Conservation (phyloP, 768 basidiomycete species). For the Kwoniella mangroviensis region DNA sequence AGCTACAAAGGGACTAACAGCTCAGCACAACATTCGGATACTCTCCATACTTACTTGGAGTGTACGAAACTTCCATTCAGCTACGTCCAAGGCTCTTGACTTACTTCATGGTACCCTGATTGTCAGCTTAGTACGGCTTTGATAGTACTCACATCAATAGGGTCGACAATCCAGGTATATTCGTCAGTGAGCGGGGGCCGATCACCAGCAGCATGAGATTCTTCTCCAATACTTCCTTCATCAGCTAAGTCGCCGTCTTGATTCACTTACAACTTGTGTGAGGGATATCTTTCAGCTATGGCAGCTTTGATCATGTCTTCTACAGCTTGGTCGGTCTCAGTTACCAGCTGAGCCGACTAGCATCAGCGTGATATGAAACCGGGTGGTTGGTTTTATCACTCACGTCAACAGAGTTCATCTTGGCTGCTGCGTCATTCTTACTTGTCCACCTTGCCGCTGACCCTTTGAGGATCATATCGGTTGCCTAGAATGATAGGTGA, state of each 20-base stretch:
- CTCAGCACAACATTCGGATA: too few relatives aligned
- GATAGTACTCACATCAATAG: slow-evolving; percentile 65
- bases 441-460: slow-evolving; percentile 65
- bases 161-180: slow-evolving; percentile 94
- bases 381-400: too few relatives aligned
- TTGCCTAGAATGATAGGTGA: slow-evolving; percentile 22
- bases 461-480: slow-evolving; percentile 63
- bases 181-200: slow-evolving; percentile 72
- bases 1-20: slow-evolving; percentile 72
- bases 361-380: too few relatives aligned
- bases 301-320: slow-evolving; percentile 79
- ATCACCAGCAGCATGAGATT: slow-evolving; percentile 78
- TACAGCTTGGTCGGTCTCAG: slow-evolving; percentile 89
- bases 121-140: not conserved
- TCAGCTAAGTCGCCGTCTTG: slow-evolving; percentile 4
- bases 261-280: slow-evolving; percentile 75
- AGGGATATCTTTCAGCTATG: slow-evolving; percentile 70
- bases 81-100: slow-evolving; percentile 1
- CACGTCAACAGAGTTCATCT: slow-evolving; percentile 87
- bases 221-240: slow-evolving; percentile 81
- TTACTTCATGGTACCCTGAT: slow-evolving; percentile 45
- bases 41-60: slow-evolving; percentile 27
- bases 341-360: too few relatives aligned
- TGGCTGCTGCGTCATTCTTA: slow-evolving; percentile 67
- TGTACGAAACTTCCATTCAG: slow-evolving; percentile 47